Conservation (phyloP, 1,284 basidiomycete species). For the Meripilus lineatus region DNA sequence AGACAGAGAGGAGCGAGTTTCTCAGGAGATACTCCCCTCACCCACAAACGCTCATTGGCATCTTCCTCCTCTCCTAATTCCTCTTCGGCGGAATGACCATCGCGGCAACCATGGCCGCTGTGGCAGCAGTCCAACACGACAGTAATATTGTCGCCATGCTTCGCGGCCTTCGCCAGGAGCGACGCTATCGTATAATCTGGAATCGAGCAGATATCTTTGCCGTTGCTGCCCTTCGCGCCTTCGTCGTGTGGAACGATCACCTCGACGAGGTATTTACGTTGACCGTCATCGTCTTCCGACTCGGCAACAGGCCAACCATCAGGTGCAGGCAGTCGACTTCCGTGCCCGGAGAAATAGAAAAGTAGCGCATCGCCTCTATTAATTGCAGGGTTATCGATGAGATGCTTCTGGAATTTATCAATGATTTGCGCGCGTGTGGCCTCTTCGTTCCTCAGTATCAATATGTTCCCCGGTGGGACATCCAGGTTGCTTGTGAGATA, state of each 20-base stretch:
- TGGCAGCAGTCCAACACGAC: conserved; percentile 13
- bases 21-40: conserved; percentile 5
- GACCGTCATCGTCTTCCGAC: too few species aligned
- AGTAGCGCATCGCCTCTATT: conserved; percentile 11
- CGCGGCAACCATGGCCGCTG: conserved; percentile 11
- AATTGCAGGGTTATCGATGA: conserved; percentile 13
- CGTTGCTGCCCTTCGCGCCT: conserved; percentile 2
- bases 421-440: conserved; percentile 13
- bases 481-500: conserved; percentile 1
- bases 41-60: too few species aligned
- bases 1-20: conserved; percentile 2
- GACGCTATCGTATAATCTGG: conserved; percentile 11
- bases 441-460: neutral
- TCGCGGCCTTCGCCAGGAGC: conserved; percentile 6
- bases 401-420: conserved; percentile 10
- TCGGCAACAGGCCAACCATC: conserved; percentile 3
- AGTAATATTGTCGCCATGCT: conserved; percentile 13
- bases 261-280: conserved; percentile 3
- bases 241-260: conserved; percentile 13
- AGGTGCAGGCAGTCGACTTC: conserved; percentile 8
- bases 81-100: conserved; percentile 17
- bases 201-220: conserved; percentile 6
- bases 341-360: conserved; percentile 16
- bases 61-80: too few species aligned
- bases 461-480: conserved; percentile 9